A percentile compares a stretch with the other conserved stretches of the same genome.
Conservation (phyloP, 306 rosid genomes). For the Amphicarpaea edgeworthii region DNA sequence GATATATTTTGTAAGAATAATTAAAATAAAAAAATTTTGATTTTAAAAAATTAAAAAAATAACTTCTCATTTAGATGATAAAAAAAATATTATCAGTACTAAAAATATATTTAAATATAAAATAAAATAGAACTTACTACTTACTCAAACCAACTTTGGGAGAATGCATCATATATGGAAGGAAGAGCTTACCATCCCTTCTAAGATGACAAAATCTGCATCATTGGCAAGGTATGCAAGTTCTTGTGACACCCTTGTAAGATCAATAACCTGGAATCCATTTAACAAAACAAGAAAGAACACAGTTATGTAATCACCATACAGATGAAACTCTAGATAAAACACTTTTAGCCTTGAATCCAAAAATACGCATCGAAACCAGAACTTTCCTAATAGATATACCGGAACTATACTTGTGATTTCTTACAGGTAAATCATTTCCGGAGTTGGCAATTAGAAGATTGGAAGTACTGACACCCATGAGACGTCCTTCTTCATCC, state of each 20-base stretch:
- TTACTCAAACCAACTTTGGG: too few relatives aligned
- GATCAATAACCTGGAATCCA: conserved; percentile 78
- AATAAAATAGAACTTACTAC: too few relatives aligned
- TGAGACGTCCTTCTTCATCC: conserved; percentile 70
- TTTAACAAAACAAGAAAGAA: conserved; percentile 40
- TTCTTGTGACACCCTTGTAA: conserved; percentile 76
- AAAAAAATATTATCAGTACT: too few relatives aligned
- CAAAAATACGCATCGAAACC: not conserved
- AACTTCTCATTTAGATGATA: too few relatives aligned
- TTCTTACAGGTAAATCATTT: conserved; percentile 91
- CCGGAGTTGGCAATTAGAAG: conserved; percentile 86
- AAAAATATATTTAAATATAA: too few relatives aligned
- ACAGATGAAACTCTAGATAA: not conserved
- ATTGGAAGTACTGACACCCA: conserved; percentile 79
- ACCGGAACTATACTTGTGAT: not conserved
- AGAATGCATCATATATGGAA: too few relatives aligned
- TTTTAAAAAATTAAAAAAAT: too few relatives aligned
- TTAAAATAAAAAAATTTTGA: too few relatives aligned
- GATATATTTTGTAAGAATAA: too few relatives aligned
- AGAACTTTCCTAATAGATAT: not conserved
- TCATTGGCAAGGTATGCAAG: conserved; percentile 75
- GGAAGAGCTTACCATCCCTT: conserved; percentile 88
- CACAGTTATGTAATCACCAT: conserved; percentile 1
- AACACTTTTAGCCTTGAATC: too few relatives aligned
- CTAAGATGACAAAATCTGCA: conserved; percentile 83